Evolutionary conservation across 129 eudicot genomes (phyloP).

Genomic region (Arctium lappa): DNA sequence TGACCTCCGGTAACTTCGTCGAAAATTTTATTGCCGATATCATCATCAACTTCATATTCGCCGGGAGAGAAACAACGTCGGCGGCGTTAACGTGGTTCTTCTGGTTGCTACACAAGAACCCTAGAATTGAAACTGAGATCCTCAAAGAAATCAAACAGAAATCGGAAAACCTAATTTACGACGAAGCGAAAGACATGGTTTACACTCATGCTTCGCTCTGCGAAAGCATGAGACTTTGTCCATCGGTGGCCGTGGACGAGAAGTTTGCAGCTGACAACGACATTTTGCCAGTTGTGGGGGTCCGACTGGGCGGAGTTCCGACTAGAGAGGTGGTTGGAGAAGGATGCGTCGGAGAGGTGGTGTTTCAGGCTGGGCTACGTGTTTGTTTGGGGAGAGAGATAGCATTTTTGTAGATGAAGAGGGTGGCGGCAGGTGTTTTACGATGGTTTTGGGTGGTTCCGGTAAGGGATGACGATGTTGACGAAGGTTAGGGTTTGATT

Average conservation of each 20-base stretch:
- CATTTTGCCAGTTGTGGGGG: constrained; percentile 68
- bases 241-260: constrained; percentile 45
- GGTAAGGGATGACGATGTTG: too few relatives aligned
- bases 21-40: constrained; percentile 47
- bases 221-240: constrained; percentile 64
- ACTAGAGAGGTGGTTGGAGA: constrained; percentile 65
- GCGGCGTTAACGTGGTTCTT: constrained; percentile 66
- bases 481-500: too few relatives aligned
- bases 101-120: constrained; percentile 44
- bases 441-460: too few relatives aligned
- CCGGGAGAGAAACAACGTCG: constrained; percentile 61
- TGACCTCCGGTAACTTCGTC: constrained; percentile 50
- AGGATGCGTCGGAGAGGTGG: not conserved
- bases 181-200: constrained; percentile 58
- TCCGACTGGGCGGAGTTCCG: constrained; percentile 47
- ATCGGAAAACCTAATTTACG: constrained; percentile 9
- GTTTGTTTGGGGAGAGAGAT: too few relatives aligned
- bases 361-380: too few relatives aligned
- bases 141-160: constrained; percentile 29
- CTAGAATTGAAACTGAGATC: constrained; percentile 35
- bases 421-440: too few relatives aligned
- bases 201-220: constrained; percentile 57
- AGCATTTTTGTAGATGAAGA: too few relatives aligned
- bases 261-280: constrained; percentile 35
- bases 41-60: constrained; percentile 46